These are phyloP conservation scores for Lipomyces chichibuensis DNA, from an alignment of 805 yeast species.

Conservation along the genomic window DNA sequence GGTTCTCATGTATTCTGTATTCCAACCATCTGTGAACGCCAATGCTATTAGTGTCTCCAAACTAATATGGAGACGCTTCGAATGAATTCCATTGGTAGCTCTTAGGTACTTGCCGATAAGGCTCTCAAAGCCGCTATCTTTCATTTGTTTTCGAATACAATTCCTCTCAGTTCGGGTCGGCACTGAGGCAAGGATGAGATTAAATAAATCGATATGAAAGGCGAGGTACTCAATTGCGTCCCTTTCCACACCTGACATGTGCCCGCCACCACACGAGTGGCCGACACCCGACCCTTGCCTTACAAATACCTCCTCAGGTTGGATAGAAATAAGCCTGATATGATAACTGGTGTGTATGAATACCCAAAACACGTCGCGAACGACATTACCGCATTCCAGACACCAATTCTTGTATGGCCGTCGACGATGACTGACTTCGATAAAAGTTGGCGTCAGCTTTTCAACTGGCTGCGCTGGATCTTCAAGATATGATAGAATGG, in stretches of 20 bases:
- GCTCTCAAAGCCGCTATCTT: constrained; percentile 25
- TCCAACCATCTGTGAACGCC: constrained; percentile 29
- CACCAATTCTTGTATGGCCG: constrained; percentile 29
- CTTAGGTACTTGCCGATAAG: constrained; percentile 22
- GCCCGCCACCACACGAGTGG: too few relatives aligned
- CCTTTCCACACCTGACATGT: constrained; percentile 13
- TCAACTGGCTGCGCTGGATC: constrained; percentile 7
- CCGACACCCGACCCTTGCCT: background rate
- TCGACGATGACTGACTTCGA: constrained; percentile 20
- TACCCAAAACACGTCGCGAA: constrained; percentile 29
- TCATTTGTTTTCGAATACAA: constrained; percentile 11
- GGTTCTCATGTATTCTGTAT: constrained; percentile 20
- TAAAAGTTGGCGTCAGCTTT: constrained; percentile 17
- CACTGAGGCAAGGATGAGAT: constrained; percentile 14
- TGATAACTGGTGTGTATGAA: constrained; percentile 10
- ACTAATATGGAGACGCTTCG: background rate
- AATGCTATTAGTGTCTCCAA: constrained; percentile 17
- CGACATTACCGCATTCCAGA: constrained; percentile 19
- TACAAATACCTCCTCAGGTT: background rate
- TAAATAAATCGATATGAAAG: constrained; percentile 26
- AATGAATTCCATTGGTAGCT: background rate
- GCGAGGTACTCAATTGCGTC: constrained; percentile 31
- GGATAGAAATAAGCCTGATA: constrained; percentile 9
- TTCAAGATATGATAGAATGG: constrained; percentile 18
- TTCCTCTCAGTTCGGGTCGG: constrained; percentile 6